phyloP scores from a whole-genome alignment of 768 basidiomycete species.

The Hericium coralloides region DNA sequence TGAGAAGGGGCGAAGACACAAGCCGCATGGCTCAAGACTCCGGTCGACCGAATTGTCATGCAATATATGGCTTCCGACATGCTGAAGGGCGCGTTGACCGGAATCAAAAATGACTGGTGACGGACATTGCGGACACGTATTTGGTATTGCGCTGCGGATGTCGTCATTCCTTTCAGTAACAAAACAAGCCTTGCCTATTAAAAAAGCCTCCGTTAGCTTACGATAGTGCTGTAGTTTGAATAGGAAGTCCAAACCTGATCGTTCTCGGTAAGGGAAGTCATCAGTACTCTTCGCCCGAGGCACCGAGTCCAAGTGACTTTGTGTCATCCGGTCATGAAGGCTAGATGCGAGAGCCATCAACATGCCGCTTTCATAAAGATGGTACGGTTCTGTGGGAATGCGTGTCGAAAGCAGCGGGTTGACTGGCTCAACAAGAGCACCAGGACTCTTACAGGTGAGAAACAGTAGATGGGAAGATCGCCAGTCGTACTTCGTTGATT shows the following conservation, averaged over 20 bases:
- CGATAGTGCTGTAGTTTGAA: too few relatives aligned
- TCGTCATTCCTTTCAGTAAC: neutral
- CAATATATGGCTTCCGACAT: neutral
- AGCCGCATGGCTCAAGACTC: neutral
- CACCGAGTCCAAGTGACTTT: neutral
- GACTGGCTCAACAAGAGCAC: neutral
- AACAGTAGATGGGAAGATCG: neutral
- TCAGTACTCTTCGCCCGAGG: neutral
- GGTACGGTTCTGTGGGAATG: neutral
- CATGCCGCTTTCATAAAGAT: neutral
- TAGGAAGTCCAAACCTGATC: too few relatives aligned
- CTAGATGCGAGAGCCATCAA: neutral
- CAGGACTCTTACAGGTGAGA: neutral
- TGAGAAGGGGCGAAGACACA: neutral
- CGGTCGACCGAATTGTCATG: neutral
- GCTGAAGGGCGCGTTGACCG: neutral
- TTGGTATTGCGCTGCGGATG: neutral
- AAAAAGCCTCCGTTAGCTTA: neutral
- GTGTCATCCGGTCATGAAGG: neutral
- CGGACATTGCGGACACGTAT: neutral
- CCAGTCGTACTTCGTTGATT: neutral
- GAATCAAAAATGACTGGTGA: neutral
- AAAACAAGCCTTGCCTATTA: neutral
- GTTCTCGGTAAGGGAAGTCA: neutral
- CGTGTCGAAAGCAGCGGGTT: neutral